Conservation (phyloP, 2,329 filamentous ascomycete species). For the Diaporthe caulivora region DNA sequence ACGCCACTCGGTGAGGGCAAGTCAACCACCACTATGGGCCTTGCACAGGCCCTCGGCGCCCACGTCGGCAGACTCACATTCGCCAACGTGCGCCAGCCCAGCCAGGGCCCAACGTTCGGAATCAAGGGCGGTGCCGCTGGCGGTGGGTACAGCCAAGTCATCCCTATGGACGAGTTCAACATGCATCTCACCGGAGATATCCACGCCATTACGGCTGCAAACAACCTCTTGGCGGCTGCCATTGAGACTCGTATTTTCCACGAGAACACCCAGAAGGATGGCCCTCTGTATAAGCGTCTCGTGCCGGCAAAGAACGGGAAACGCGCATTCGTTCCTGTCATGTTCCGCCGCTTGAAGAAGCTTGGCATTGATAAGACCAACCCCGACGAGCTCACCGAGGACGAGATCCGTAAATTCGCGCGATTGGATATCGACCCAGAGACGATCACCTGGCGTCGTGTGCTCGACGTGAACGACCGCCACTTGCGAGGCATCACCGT, state of each 20-base stretch:
- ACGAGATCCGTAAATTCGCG: slow-evolving; percentile 91
- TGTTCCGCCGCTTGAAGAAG: slow-evolving; percentile 95
- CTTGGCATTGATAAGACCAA: slow-evolving; percentile 96
- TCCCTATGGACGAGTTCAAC: slow-evolving; percentile 99
- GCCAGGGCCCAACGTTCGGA: slow-evolving; percentile 96
- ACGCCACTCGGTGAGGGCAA: slow-evolving; percentile 98
- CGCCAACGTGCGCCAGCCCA: slow-evolving; percentile 96
- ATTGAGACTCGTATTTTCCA: slow-evolving; percentile 99
- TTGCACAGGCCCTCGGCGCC: slow-evolving; percentile 91
- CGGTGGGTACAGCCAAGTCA: slow-evolving; percentile 98
- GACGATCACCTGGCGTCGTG: slow-evolving; percentile 96
- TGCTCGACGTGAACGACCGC: slow-evolving; percentile 96
- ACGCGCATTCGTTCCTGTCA: slow-evolving; percentile 86
- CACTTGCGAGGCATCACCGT: slow-evolving; percentile 91
- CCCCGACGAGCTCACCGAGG: slow-evolving; percentile 88
- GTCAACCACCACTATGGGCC: slow-evolving; percentile 96
- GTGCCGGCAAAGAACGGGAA: slow-evolving; percentile 92
- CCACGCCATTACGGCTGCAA: slow-evolving; percentile 95
- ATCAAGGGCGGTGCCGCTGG: slow-evolving; percentile 99
- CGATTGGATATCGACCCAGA: slow-evolving; percentile 95
- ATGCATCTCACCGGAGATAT: slow-evolving; percentile 97
- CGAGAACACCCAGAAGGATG: slow-evolving; percentile 94
- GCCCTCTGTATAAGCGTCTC: slow-evolving; percentile 85
- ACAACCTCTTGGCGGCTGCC: slow-evolving; percentile 95
- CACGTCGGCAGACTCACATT: slow-evolving; percentile 91